Conservation (phyloP, 2,329 filamentous ascomycete genomes). For the Gnomoniopsis smithogilvyi region DNA sequence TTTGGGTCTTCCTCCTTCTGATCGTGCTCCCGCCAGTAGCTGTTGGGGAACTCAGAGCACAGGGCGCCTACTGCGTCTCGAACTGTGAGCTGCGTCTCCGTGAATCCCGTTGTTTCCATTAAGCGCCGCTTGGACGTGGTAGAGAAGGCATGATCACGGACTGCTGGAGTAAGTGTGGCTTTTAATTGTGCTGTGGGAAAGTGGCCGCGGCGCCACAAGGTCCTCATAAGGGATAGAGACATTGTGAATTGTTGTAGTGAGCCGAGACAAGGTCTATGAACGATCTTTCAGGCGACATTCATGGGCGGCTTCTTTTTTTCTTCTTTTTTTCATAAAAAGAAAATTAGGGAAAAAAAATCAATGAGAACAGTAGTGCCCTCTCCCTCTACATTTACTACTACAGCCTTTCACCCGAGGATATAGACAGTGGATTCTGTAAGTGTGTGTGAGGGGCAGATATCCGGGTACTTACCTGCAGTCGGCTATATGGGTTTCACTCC, state of each 20-base stretch:
- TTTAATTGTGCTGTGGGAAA: not conserved
- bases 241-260: not conserved
- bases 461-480: not conserved
- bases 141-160: constrained; percentile 35
- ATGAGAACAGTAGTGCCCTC: no score
- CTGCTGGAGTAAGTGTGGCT: not conserved
- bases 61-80: constrained; percentile 67
- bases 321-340: not conserved
- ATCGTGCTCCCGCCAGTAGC: constrained; percentile 75
- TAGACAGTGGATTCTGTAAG: not conserved
- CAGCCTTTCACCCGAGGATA: no score
- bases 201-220: not conserved
- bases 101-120: constrained; percentile 73
- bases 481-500: not conserved
- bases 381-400: no score
- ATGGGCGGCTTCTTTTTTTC: no score
- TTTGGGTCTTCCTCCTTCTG: constrained; percentile 67
- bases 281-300: not conserved
- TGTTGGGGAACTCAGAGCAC: constrained; percentile 67
- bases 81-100: constrained; percentile 68
- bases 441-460: not conserved
- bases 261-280: not conserved
- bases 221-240: constrained; percentile 1
- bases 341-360: no score
- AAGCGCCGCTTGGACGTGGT: constrained; percentile 36